phyloP scores from a whole-genome alignment of 106 monocot genomes.

The Platanthera zijinensis region DNA sequence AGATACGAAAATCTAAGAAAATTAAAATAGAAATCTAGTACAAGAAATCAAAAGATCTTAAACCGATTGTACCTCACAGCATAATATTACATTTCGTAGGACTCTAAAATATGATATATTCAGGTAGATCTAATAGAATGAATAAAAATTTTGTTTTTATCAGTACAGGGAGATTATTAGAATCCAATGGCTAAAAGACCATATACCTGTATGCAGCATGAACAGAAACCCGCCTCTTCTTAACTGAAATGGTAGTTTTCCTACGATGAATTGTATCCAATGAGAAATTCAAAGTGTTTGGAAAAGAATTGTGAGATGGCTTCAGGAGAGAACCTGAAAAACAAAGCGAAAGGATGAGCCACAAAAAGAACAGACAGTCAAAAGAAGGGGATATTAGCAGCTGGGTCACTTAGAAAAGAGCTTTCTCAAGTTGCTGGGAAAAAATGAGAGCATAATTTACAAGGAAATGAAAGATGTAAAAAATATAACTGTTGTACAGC shows the following conservation, averaged over 20 bases:
- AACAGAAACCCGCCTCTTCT: conserved; percentile 5
- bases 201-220: conserved; percentile 1
- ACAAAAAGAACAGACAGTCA: not conserved
- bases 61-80: not conserved
- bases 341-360: not conserved
- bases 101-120: not conserved
- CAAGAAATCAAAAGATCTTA: not conserved
- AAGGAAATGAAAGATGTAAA: not conserved
- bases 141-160: not conserved
- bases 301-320: not conserved
- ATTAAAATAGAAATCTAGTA: not conserved
- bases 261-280: conserved; percentile 1
- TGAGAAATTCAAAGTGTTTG: not conserved
- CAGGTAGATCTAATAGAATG: not conserved
- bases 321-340: conserved; percentile 5
- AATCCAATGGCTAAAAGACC: not conserved
- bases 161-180: not conserved
- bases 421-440: not conserved
- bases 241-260: not conserved
- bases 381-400: not conserved
- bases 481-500: not conserved
- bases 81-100: not conserved
- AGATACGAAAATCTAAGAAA: too few species aligned
- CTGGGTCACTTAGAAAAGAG: not conserved
- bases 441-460: not conserved